A percentile compares a stretch with the other conserved stretches of the same genome.
phyloP scores from a whole-genome alignment of 768 basidiomycete species.

The Termitomyces sp. region DNA sequence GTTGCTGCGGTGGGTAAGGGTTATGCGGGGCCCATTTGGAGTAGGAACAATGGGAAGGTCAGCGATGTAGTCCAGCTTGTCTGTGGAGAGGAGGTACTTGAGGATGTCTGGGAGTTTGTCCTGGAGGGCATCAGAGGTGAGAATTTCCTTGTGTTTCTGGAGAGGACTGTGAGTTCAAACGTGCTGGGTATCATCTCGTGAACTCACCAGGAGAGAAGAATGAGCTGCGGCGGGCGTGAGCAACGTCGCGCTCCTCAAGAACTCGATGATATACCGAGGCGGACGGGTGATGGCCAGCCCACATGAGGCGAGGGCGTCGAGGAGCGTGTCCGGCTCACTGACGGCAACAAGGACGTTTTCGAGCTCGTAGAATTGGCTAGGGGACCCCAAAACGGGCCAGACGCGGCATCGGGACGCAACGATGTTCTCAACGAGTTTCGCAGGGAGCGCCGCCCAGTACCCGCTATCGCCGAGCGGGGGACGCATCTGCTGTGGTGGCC shows the following conservation, averaged over 20 bases:
- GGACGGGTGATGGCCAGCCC: constrained; percentile 31
- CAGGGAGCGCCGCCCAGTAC: constrained; percentile 32
- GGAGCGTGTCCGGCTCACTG: constrained; percentile 12
- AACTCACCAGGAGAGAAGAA: constrained; percentile 23
- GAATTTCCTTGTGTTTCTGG: constrained; percentile 11
- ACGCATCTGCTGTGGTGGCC: constrained; percentile 29
- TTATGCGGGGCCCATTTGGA: constrained; percentile 15
- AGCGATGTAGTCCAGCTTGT: constrained; percentile 25
- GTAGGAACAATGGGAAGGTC: constrained; percentile 30
- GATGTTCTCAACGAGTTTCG: constrained; percentile 21
- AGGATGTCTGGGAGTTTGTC: constrained; percentile 13
- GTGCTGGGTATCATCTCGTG: not conserved
- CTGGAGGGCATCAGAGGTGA: constrained; percentile 5
- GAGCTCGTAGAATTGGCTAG: constrained; percentile 4
- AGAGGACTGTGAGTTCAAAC: not conserved
- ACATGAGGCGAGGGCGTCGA: constrained; percentile 24
- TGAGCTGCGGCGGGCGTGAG: constrained; percentile 26
- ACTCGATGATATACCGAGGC: constrained; percentile 25
- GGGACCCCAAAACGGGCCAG: constrained; percentile 27
- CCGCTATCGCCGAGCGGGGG: constrained; percentile 31
- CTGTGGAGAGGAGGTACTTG: constrained; percentile 29
- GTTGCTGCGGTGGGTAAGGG: constrained; percentile 10
- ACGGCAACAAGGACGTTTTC: constrained; percentile 22
- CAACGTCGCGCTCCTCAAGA: constrained; percentile 16
- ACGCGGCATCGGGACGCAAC: constrained; percentile 19